Evolutionary conservation across 202 grass and related monocot species (phyloP).

Genomic region (Zoysia matrella): DNA sequence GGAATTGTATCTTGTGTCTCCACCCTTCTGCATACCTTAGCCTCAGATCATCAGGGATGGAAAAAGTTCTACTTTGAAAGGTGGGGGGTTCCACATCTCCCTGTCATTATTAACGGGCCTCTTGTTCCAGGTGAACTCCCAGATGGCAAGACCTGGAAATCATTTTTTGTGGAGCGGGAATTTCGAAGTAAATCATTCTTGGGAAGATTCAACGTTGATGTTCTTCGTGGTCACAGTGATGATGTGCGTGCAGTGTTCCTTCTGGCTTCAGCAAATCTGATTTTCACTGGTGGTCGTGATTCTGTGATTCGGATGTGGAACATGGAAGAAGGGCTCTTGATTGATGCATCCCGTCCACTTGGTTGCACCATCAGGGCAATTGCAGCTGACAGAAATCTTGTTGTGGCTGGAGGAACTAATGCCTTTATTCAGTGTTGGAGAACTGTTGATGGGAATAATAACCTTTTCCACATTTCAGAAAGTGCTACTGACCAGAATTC

Average conservation of each 20-base stretch:
- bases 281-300: slow-evolving; percentile 87
- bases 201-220: slow-evolving; percentile 69
- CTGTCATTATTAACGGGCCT: slow-evolving; percentile 5
- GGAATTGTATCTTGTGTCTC: slow-evolving; percentile 79
- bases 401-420: slow-evolving; percentile 85
- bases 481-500: slow-evolving; percentile 48
- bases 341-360: slow-evolving; percentile 73
- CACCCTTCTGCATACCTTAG: slow-evolving; percentile 67
- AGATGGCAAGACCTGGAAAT: slow-evolving; percentile 71
- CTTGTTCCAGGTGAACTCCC: slow-evolving; percentile 32
- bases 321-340: slow-evolving; percentile 81
- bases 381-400: slow-evolving; percentile 70
- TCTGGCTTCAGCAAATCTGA: slow-evolving; percentile 65
- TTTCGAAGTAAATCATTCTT: slow-evolving; percentile 77
- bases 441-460: slow-evolving; percentile 60
- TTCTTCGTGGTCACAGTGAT: slow-evolving; percentile 73
- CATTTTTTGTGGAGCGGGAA: slow-evolving; percentile 78
- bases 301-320: slow-evolving; percentile 82
- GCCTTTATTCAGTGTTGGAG: slow-evolving; percentile 91
- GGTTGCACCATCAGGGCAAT: slow-evolving; percentile 90
- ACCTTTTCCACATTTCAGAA: slow-evolving; percentile 64
- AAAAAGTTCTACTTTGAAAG: slow-evolving; percentile 91
- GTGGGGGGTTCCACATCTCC: slow-evolving; percentile 62
- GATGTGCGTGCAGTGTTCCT: slow-evolving; percentile 80
- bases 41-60: slow-evolving; percentile 85